A percentile compares a stretch with the other conserved stretches of the same genome.
Conservation (phyloP, 2,329 filamentous ascomycete species). For the Epichloe sibirici region DNA sequence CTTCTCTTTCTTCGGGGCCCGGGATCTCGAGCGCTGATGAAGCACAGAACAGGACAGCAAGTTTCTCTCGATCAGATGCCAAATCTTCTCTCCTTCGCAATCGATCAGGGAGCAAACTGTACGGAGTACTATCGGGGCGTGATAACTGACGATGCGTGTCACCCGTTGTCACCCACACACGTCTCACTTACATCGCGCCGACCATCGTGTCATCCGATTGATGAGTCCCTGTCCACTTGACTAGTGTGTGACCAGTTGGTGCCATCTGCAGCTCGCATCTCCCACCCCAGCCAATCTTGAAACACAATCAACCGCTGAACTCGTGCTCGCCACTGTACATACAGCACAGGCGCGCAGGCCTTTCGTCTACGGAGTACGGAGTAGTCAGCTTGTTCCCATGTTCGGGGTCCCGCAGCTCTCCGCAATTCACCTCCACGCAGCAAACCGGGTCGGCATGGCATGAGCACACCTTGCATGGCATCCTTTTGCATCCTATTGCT, state of each 20-base stretch:
- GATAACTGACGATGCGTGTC: not conserved
- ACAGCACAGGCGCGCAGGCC: not conserved
- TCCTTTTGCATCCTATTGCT: not conserved
- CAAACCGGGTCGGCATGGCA: not conserved
- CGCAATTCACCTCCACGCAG: not conserved
- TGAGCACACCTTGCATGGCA: not conserved
- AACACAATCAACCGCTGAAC: slow-evolving; percentile 33
- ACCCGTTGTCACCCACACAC: not conserved
- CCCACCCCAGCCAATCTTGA: slow-evolving; percentile 40
- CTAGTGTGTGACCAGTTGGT: slow-evolving; percentile 14
- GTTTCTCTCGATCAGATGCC: not conserved
- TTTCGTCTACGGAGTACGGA: slow-evolving; percentile 2
- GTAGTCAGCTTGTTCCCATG: not conserved
- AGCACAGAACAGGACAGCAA: not conserved
- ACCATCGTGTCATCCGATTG: slow-evolving; percentile 3
- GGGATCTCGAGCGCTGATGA: not conserved
- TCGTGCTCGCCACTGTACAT: slow-evolving; percentile 6
- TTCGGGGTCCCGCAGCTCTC: not conserved
- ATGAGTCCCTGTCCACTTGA: slow-evolving; percentile 10
- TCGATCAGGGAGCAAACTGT: too few species aligned
- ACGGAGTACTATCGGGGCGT: not conserved
- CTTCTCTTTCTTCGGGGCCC: too few species aligned
- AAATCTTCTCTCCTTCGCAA: too few species aligned
- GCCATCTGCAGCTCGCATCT: slow-evolving; percentile 14
- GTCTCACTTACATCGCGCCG: not conserved